These are phyloP conservation scores for Takashimella koratensis DNA, from an alignment of 1,284 basidiomycete species.

Conservation along the genomic window DNA sequence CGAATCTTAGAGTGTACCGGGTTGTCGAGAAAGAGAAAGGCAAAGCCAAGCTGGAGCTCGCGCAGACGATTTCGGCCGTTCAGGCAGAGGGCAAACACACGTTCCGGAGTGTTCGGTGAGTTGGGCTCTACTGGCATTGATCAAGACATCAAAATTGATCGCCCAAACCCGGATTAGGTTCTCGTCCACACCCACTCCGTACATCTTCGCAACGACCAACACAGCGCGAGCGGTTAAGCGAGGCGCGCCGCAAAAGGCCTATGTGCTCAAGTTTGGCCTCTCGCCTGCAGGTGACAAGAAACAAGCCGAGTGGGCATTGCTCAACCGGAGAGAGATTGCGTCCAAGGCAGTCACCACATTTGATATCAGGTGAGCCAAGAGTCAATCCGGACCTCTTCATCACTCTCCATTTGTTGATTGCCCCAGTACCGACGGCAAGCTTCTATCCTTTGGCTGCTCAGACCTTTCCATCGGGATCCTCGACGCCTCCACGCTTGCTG, in stretches of 20 bases:
- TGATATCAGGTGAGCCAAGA: slow-evolving; percentile 77
- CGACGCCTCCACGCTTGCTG: slow-evolving; percentile 73
- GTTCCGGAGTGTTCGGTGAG: neutral
- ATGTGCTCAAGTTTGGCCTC: slow-evolving; percentile 34
- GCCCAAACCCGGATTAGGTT: too few species aligned
- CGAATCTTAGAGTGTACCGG: slow-evolving; percentile 32
- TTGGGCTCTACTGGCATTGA: too few species aligned
- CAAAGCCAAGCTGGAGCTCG: slow-evolving; percentile 24
- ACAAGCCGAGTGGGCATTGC: slow-evolving; percentile 44
- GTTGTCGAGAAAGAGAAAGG: slow-evolving; percentile 21
- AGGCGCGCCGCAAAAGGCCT: slow-evolving; percentile 38
- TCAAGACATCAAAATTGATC: too few species aligned
- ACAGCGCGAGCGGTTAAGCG: slow-evolving; percentile 46
- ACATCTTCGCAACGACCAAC: slow-evolving; percentile 62
- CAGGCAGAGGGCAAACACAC: neutral
- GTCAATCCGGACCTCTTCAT: slow-evolving; percentile 1
- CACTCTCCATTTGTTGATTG: too few species aligned
- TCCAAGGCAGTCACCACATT: slow-evolving; percentile 79
- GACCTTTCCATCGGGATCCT: slow-evolving; percentile 82
- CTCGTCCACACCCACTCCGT: too few species aligned
- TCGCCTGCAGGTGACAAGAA: slow-evolving; percentile 51
- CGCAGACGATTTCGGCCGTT: slow-evolving; percentile 33
- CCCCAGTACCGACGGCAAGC: slow-evolving; percentile 73
- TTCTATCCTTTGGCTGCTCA: slow-evolving; percentile 82
- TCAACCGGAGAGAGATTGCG: slow-evolving; percentile 54